A percentile compares a stretch with the other conserved stretches of the same genome.
These are phyloP conservation scores for Ganoderma boninense DNA, from an alignment of 1,284 basidiomycete species.

Conservation along the genomic window DNA sequence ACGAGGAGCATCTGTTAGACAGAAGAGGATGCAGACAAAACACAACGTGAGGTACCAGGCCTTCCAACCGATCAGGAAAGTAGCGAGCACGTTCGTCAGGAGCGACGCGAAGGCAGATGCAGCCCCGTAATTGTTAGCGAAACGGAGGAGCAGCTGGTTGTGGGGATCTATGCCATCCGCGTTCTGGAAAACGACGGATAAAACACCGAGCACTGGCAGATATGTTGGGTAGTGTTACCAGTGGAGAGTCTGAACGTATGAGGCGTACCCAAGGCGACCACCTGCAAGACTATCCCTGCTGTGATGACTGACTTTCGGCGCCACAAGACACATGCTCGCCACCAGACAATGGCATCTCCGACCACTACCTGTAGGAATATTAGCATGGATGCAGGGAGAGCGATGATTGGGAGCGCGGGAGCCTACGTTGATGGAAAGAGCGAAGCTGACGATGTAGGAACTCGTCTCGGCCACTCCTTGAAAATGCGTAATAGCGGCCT, in stretches of 20 bases:
- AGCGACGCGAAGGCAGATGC: not conserved
- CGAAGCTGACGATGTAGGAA: not conserved
- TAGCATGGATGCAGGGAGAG: not conserved
- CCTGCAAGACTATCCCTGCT: not conserved
- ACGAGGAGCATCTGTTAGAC: not conserved
- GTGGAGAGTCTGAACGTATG: not conserved
- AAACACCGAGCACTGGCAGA: not conserved
- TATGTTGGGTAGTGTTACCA: not conserved
- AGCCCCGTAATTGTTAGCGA: not conserved
- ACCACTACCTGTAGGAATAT: not conserved
- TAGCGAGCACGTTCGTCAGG: not conserved
- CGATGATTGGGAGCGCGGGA: not conserved
- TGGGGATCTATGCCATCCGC: not conserved
- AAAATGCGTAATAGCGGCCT: not conserved
- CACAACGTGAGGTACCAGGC: not conserved
- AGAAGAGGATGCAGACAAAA: not conserved
- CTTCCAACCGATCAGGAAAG: not conserved
- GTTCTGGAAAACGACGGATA: not conserved
- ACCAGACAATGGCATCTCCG: not conserved
- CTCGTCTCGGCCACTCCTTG: not conserved
- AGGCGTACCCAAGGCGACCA: not conserved
- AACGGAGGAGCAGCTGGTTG: not conserved
- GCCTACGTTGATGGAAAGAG: not conserved
- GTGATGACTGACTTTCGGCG: not conserved
- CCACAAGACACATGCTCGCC: not conserved